phyloP scores from a whole-genome alignment of 2,329 filamentous ascomycete species.

The Penicillium sp. region DNA sequence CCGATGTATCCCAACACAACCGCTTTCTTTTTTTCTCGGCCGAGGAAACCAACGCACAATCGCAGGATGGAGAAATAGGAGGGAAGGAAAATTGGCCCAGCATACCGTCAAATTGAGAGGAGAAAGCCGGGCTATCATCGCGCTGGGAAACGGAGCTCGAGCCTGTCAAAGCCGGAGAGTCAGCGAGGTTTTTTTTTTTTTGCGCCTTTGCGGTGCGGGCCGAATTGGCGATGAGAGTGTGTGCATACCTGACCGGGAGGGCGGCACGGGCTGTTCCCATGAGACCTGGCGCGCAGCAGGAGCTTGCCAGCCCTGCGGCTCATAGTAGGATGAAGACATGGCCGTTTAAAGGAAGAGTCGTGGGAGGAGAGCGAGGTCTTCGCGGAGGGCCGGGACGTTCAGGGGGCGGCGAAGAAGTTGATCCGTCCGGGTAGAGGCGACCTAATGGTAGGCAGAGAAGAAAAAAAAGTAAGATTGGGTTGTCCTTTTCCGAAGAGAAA shows the following conservation, averaged over 20 bases:
- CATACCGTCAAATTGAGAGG: slow-evolving; percentile 88
- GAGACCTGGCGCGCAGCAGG: slow-evolving; percentile 66
- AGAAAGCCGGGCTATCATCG: slow-evolving; percentile 79
- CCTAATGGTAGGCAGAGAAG: slow-evolving; percentile 24
- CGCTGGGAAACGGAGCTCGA: slow-evolving; percentile 75
- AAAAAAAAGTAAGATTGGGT: slow-evolving; percentile 30
- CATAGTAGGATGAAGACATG: slow-evolving; percentile 74
- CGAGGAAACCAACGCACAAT: neutral
- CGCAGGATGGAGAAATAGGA: neutral
- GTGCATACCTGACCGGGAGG: slow-evolving; percentile 71
- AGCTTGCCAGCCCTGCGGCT: slow-evolving; percentile 68
- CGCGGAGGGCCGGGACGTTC: slow-evolving; percentile 30
- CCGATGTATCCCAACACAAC: slow-evolving; percentile 2
- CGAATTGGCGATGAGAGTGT: slow-evolving; percentile 8
- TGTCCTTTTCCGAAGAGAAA: neutral
- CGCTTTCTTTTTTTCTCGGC: slow-evolving; percentile 6
- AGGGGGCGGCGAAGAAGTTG: slow-evolving; percentile 34
- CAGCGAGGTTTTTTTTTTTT: slow-evolving; percentile 19
- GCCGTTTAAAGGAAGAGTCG: slow-evolving; percentile 19
- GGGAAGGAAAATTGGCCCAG: slow-evolving; percentile 12
- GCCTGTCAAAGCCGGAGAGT: slow-evolving; percentile 55
- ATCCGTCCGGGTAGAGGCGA: slow-evolving; percentile 37
- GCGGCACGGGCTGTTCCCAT: slow-evolving; percentile 75
- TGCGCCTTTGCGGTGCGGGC: slow-evolving; percentile 2
- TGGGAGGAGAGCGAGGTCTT: slow-evolving; percentile 19